Evolutionary conservation across 176 grass and related monocot species (phyloP).

Genomic region (Phragmites australis): DNA sequence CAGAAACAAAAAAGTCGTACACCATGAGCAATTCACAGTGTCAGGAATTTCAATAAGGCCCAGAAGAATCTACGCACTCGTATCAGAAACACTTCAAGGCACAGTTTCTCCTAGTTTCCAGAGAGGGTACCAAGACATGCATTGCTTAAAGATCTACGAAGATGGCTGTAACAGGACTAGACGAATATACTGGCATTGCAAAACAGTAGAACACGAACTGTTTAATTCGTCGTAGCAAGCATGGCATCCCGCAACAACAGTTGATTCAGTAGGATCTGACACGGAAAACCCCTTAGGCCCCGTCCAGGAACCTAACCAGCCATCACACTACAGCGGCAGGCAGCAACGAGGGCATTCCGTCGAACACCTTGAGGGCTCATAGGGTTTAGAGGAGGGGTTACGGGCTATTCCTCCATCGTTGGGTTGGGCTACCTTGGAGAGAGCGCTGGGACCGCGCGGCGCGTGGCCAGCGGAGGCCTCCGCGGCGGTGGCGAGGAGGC

Average conservation of each 20-base stretch:
- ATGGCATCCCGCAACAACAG: background rate
- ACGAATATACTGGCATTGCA: background rate
- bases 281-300: background rate
- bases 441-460: background rate
- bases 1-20: background rate
- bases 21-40: background rate
- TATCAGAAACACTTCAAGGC: background rate
- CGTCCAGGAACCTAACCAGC: background rate
- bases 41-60: background rate
- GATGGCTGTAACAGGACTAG: background rate
- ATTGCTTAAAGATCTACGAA: background rate
- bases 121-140: background rate
- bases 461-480: slow-evolving; percentile 3
- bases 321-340: background rate
- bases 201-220: background rate
- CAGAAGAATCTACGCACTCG: background rate
- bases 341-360: slow-evolving; percentile 23
- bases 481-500: slow-evolving; percentile 32
- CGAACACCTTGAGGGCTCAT: slow-evolving; percentile 22
- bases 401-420: background rate
- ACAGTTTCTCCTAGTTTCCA: background rate
- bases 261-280: slow-evolving; percentile 17
- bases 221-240: background rate
- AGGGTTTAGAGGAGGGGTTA: slow-evolving; percentile 12
- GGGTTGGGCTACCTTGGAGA: slow-evolving; percentile 37